phyloP scores from a whole-genome alignment of 768 basidiomycete genomes.

The Boletus sp. region DNA sequence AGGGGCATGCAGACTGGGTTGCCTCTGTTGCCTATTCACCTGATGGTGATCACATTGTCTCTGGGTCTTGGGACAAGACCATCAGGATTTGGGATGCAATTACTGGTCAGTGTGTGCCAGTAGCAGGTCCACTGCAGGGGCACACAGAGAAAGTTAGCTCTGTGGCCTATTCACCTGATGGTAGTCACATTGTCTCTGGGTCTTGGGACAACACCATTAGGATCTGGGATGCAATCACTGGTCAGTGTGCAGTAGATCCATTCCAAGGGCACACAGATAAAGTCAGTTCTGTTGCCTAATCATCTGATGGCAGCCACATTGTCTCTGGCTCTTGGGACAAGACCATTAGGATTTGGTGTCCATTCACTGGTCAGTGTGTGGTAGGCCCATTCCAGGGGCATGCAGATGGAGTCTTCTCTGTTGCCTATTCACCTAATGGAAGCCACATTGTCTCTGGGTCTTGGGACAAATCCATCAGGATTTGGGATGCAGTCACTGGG shows the following conservation, averaged over 20 bases:
- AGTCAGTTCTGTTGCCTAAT: constrained; percentile 12
- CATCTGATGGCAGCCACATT: constrained; percentile 18
- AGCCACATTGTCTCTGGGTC: neutral
- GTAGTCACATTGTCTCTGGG: too few relatives aligned
- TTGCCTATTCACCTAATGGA: neutral
- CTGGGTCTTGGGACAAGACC: constrained; percentile 23
- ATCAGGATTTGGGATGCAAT: constrained; percentile 20
- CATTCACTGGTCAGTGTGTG: constrained; percentile 2
- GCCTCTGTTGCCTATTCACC: constrained; percentile 18
- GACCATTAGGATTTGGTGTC: constrained; percentile 13
- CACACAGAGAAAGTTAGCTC: too few relatives aligned
- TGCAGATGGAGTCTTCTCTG: neutral
- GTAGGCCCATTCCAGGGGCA: neutral
- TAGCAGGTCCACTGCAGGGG: too few relatives aligned
- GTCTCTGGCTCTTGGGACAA: constrained; percentile 18
- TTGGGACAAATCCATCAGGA: neutral
- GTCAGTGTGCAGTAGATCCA: constrained; percentile 9
- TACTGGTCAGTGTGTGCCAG: constrained; percentile 16
- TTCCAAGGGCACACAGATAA: constrained; percentile 13
- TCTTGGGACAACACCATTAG: constrained; percentile 7
- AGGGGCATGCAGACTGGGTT: constrained; percentile 14
- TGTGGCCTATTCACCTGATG: too few relatives aligned
- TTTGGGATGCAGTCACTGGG: constrained; percentile 7
- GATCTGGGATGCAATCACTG: constrained; percentile 15
- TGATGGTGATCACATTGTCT: constrained; percentile 17